Evolutionary conservation across 2,329 filamentous ascomycete species (phyloP).

Genomic region (Myriosclerotinia curreyana): DNA sequence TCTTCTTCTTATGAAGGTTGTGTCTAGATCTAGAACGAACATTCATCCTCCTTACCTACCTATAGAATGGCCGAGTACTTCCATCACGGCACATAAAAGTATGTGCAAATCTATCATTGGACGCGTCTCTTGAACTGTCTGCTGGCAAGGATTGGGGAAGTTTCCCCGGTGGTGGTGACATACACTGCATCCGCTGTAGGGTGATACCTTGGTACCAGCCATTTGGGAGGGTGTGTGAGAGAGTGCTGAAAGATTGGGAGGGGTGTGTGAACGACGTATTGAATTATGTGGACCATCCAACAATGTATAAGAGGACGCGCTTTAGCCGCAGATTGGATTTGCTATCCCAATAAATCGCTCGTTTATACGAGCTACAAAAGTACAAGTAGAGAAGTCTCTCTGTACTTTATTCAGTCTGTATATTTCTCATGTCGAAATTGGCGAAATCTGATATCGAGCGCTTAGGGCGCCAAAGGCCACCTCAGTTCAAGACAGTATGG

Average conservation of each 20-base stretch:
- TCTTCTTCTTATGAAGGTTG: not conserved
- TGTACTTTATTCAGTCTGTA: not conserved
- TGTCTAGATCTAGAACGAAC: not conserved
- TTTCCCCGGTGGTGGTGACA: not conserved
- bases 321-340: not conserved
- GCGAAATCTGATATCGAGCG: conserved; percentile 21
- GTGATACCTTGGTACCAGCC: not conserved
- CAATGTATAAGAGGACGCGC: conserved; percentile 1
- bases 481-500: conserved; percentile 21
- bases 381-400: conserved; percentile 13
- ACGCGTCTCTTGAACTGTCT: conserved; percentile 14
- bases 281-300: conserved; percentile 1
- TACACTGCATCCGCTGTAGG: not conserved
- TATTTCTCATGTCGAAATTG: conserved; percentile 8
- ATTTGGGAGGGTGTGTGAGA: not conserved
- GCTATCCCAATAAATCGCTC: not conserved
- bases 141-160: conserved; percentile 9
- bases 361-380: not conserved
- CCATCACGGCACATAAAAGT: conserved; percentile 6
- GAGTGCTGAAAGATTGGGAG: not conserved
- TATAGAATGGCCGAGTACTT: conserved; percentile 8
- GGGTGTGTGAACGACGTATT: conserved; percentile 9
- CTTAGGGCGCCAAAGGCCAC: conserved; percentile 21
- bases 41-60: not conserved
- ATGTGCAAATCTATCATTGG: conserved; percentile 15